Base-by-base conservation (phyloP, 116 monocot genomes). In the Cymodocea nodosa region DNA sequence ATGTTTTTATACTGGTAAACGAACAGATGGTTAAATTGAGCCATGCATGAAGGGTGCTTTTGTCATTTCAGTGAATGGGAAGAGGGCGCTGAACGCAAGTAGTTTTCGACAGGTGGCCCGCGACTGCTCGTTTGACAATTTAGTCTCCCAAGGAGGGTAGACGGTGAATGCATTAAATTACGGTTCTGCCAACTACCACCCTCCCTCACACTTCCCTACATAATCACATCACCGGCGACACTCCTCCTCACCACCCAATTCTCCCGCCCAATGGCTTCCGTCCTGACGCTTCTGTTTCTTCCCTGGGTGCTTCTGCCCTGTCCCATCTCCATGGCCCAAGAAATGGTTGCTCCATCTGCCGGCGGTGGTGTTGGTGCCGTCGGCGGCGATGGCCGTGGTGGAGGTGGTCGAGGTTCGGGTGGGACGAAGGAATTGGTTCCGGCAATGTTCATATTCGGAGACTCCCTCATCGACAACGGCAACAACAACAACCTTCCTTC, bases 391-490 rank as follows among this genome's bases (percentile, higher is more conserved):
- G 66, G 50, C 23, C 14, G 23, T 56, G 56, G 36, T 14, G 6
- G 44, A 11, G 36, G 51, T 14, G 62, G 52, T n/a, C n/a, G n/a
- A n/a, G n/a, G n/a, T n/a, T n/a, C n/a, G n/a, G 58, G 60, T 9
- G 73, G 35, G 50, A 25, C 35, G 51, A 74, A 55, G 39, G 79
- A 77, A 75, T 10, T 76, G 71, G 87, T 83, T 55, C 95, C 95
- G 51, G 90, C 95, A 1, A 74, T 95, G 90, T 95, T 90, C 64
- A 74, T 83, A 23, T 95, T 95, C 48, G 95, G 95, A 0, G 95
- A 95, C 72, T 95, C 95, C 9, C 81, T 95, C 59, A 95, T 87
- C 15, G 95, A 90, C 66, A 80, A 95, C 50, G 95, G 95, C 13
- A 95, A 95, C 70, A 95, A 90, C 80, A 95, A 95, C 56, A 58